Conservation (phyloP, 148 eudicot species). For the Chenopodium formosanum region DNA sequence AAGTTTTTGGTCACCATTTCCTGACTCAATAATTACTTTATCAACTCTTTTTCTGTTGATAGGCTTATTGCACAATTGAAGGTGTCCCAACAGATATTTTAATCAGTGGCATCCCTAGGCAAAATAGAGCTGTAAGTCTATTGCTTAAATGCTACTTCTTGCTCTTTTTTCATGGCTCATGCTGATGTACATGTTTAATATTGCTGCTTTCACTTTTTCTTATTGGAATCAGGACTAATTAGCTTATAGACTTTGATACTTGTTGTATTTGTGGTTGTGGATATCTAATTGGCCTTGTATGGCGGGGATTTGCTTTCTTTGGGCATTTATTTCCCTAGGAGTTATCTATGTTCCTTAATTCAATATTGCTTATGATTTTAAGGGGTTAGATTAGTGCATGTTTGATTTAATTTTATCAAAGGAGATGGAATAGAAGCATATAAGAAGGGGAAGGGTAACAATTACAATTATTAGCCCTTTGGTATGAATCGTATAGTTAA, state of each 20-base stretch:
- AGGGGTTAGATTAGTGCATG: too few relatives aligned
- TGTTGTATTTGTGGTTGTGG: not conserved
- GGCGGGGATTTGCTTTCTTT: not conserved
- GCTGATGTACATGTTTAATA: not conserved
- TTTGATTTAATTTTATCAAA: too few relatives aligned
- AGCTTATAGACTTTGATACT: not conserved
- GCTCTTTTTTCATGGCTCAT: not conserved
- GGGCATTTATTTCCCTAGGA: not conserved
- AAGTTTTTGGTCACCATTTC: not conserved
- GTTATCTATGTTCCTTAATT: not conserved
- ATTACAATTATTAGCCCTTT: too few relatives aligned
- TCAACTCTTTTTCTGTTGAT: slow-evolving; percentile 4
- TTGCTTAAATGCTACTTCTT: not conserved
- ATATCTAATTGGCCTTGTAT: not conserved
- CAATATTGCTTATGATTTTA: not conserved
- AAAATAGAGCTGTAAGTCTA: slow-evolving; percentile 92
- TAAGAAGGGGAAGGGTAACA: too few relatives aligned
- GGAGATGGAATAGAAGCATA: too few relatives aligned
- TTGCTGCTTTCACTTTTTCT: not conserved
- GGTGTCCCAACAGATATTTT: slow-evolving; percentile 77
- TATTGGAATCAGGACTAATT: not conserved
- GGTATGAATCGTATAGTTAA: too few relatives aligned
- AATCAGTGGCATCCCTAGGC: slow-evolving; percentile 58
- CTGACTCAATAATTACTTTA: not conserved
- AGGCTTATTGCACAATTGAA: slow-evolving; percentile 94